Evolutionary conservation across 805 yeast genomes (phyloP), one percentile per base, ranked within the genome.

Genomic region (Hagleromyces aurorensis): DNA sequence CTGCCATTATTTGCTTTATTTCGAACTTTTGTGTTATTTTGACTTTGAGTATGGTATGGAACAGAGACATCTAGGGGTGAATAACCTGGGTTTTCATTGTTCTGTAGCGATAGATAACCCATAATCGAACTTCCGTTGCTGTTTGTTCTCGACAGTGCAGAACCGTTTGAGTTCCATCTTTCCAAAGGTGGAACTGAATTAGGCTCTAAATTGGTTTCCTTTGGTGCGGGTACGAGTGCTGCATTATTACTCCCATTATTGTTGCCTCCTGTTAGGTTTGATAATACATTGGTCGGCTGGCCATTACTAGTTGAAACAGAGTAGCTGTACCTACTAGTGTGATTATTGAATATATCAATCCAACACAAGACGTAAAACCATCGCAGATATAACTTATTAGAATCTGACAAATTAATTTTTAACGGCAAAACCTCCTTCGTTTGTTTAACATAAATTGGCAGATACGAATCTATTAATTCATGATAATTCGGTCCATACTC

Each of bases 271-370:
- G 36, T 32, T 12, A 26, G 27, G 7, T 21, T 19, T 12, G 27
- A 27, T 11, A 23, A 14, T 17, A 23, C 9, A 23, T 11, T 1
- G 13, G 14, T 6, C 30, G 19, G 10, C 10, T 19, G 5, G 34
- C 21, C 11, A 21, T 11, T 16, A 22, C 26, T 22, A 19, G 21
- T 16, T 31, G 30, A 7, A 5, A 9, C n/a, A n/a, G n/a, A 11
- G 19, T 13, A 7, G 16, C 15, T 16, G 24, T 42, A 42, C 19
- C 26, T 23, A 3, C 43, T 41, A 9, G 42, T 33, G 18, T 50
- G 53, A 3, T 43, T 24, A 29, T 51, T 44, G 32, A 56, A 56
- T 8, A 48, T 40, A 21, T 50, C 44, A 2, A 46, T 25, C 61
- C 61, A 56, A 20, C 46, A 38, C 9, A 48, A 27, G 25, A 40